phyloP scores from a whole-genome alignment of 2,329 filamentous ascomycete genomes.

The Beauveria sp. region DNA sequence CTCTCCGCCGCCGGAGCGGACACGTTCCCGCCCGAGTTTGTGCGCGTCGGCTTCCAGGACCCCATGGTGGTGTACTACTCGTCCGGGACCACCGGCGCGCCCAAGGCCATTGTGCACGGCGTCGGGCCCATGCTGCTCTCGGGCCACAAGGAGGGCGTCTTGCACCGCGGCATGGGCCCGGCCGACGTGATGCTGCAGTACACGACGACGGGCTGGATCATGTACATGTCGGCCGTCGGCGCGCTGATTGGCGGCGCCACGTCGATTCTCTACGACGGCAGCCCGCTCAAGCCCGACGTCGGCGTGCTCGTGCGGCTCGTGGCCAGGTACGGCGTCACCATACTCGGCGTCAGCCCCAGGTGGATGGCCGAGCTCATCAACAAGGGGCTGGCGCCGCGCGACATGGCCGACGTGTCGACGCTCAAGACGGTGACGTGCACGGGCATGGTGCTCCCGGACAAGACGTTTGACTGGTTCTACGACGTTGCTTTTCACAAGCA shows the following conservation, averaged over 20 bases:
- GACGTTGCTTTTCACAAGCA: conserved; percentile 60
- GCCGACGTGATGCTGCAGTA: conserved; percentile 44
- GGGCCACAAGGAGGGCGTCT: conserved; percentile 48
- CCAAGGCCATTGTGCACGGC: conserved; percentile 80
- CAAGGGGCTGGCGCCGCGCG: conserved; percentile 51
- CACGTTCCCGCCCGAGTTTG: conserved; percentile 39
- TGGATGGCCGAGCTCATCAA: conserved; percentile 70
- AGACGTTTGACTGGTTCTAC: conserved; percentile 73
- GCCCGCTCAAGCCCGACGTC: conserved; percentile 65
- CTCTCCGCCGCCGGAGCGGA: conserved; percentile 18
- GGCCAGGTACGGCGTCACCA: conserved; percentile 58
- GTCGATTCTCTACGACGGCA: conserved; percentile 73
- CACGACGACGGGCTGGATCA: conserved; percentile 77
- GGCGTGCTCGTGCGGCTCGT: conserved; percentile 55
- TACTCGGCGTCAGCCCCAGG: conserved; percentile 67
- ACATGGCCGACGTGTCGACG: conserved; percentile 53
- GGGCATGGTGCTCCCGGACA: conserved; percentile 73
- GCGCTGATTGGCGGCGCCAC: conserved; percentile 53
- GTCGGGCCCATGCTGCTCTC: conserved; percentile 55
- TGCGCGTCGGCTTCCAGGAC: conserved; percentile 60
- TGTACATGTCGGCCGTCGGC: conserved; percentile 62
- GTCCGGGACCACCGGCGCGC: conserved; percentile 73
- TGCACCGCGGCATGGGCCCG: conserved; percentile 37
- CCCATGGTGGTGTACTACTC: conserved; percentile 74
- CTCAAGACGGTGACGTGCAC: conserved; percentile 61